A percentile compares a stretch with the other conserved stretches of the same genome.
phyloP scores from a whole-genome alignment of 805 yeast species.

The Spathaspora sp. region DNA sequence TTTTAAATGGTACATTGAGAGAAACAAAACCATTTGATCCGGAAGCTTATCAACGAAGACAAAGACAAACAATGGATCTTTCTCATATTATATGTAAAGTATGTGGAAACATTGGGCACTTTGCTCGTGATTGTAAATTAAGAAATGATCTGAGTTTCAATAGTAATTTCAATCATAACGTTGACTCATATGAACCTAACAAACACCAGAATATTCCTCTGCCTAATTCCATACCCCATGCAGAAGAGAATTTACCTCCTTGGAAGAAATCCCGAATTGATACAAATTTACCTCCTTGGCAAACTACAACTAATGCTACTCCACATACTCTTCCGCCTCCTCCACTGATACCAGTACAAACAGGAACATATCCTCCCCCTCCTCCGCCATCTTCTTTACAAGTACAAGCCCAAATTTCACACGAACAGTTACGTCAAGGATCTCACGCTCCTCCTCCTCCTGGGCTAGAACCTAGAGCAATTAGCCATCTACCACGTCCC shows the following conservation, averaged over 20 bases:
- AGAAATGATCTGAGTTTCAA: background rate
- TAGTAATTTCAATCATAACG: slow-evolving; percentile 3
- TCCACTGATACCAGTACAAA: background rate
- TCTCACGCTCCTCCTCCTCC: slow-evolving; percentile 13
- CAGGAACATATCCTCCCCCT: background rate
- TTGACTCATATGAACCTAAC: slow-evolving; percentile 6
- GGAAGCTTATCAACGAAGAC: slow-evolving; percentile 26
- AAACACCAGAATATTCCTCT: background rate
- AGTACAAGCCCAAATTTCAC: slow-evolving; percentile 5
- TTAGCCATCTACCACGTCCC: slow-evolving; percentile 19
- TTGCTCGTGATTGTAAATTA: slow-evolving; percentile 78
- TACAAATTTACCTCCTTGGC: slow-evolving; percentile 22
- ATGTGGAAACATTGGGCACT: slow-evolving; percentile 85
- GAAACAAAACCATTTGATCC: slow-evolving; percentile 63
- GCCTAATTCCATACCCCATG: background rate
- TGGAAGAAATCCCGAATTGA: slow-evolving; percentile 23
- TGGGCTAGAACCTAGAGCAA: slow-evolving; percentile 9
- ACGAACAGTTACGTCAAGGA: background rate
- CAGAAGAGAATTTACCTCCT: slow-evolving; percentile 14
- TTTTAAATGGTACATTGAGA: slow-evolving; percentile 88
- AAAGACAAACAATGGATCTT: slow-evolving; percentile 36
- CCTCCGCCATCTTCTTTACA: slow-evolving; percentile 9
- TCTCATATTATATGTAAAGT: slow-evolving; percentile 60
- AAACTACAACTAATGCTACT: slow-evolving; percentile 9
- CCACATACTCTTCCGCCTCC: slow-evolving; percentile 13